A percentile compares a stretch with the other conserved stretches of the same genome.
These are phyloP conservation scores for Cupressus sempervirens DNA, from an alignment of 75 land plant species.

Conservation along the genomic window DNA sequence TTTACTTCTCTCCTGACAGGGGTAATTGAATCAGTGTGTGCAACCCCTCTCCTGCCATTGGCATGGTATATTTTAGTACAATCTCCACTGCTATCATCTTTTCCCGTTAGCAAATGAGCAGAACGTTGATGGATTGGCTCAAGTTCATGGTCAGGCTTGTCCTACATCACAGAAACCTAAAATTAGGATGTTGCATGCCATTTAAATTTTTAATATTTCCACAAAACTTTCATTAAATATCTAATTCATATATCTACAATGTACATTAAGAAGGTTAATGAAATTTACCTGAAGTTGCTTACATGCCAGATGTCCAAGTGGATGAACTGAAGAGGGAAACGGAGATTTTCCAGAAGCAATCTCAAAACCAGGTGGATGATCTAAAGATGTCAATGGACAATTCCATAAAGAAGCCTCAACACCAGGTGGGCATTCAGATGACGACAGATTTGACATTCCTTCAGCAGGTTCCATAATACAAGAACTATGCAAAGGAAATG, in stretches of 20 bases:
- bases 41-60: background rate
- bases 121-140: background rate
- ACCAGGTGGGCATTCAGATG: background rate
- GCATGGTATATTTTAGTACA: background rate
- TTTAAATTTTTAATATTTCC: background rate
- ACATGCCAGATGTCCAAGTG: background rate
- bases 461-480: background rate
- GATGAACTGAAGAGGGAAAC: background rate
- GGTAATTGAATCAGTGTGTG: background rate
- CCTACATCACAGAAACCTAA: background rate
- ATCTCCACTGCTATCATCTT: conserved; percentile 5
- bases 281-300: conserved; percentile 4
- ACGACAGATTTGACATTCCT: background rate
- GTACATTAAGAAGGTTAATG: background rate
- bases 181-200: background rate
- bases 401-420: background rate
- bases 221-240: background rate
- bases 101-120: background rate
- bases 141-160: background rate
- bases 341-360: background rate
- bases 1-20: background rate
- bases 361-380: background rate
- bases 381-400: background rate
- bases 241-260: background rate
- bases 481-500: background rate